Evolutionary conservation across 2,329 filamentous ascomycete species (phyloP), one percentile per base, ranked within the genome.

Genomic region (Aspergillus viridinutans): DNA sequence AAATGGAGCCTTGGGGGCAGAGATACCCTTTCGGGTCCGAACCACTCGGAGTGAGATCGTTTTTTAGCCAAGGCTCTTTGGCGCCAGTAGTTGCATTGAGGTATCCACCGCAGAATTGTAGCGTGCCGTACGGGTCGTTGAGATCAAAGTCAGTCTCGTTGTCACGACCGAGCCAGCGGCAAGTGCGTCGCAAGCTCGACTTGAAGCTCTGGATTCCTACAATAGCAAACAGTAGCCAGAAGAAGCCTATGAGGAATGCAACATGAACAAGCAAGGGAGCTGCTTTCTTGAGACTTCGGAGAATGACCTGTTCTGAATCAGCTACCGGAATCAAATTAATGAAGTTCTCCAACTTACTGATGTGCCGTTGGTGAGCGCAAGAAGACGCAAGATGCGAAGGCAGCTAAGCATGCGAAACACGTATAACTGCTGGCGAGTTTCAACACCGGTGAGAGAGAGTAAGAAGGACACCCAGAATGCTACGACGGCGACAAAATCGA

Each of bases 351-450:
- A 49, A 77, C 87, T 80, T 81, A 92, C 89, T 53, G 92, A 89
- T 56, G 95, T 99, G 64, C 94, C 94, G 65, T 92, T 92, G 1
- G 94, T 99, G 52, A 99, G 83, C 52, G 90, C 88, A 21, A 99
- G 80, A n/a, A 99, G 82, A 58, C 94, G 86, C 62, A 99, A 77
- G 62, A 99, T 97, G 48, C 95, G 90, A 61, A 99, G 81, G 74
- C 92, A 97, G 69, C 92, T 96, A 58, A 99, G 81, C 95, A 99
- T 99, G 56, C 90, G 88, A 73, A 99, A 99, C 7, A 97, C 83
- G 66, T 92, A 96, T 7, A 97, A 74, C 69, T 95, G 90, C 53
- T 86, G 81, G 2, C 74, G 68, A 58, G 82, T 81, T 69, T 97
- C 90, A 21, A 92, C 71, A 0, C 88, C 86, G 10, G 83, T 82